These are phyloP conservation scores for Ophiostoma angusticollis DNA, from an alignment of 2,329 filamentous ascomycete genomes.

Conservation along the genomic window DNA sequence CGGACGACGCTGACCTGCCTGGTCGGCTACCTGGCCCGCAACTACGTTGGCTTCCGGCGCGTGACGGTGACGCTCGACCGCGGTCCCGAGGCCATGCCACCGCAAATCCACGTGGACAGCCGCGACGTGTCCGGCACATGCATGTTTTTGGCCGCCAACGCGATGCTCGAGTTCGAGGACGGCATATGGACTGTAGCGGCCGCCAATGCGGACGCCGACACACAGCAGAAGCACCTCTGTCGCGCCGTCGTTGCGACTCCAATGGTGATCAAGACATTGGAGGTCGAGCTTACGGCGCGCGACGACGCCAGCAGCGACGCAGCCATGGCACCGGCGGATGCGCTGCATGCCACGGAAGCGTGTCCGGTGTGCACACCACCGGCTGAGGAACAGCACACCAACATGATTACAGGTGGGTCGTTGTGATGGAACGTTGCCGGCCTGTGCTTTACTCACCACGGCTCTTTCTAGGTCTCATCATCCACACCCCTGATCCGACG, in stretches of 20 bases:
- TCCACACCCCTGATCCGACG: slow-evolving; percentile 27
- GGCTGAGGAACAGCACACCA: slow-evolving; percentile 19
- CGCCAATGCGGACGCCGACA: slow-evolving; percentile 17
- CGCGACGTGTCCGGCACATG: slow-evolving; percentile 36
- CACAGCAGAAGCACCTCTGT: slow-evolving; percentile 19
- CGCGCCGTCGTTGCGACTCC: slow-evolving; percentile 44
- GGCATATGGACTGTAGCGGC: slow-evolving; percentile 30
- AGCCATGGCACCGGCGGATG: no score
- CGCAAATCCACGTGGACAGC: slow-evolving; percentile 25
- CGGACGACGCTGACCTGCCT: slow-evolving; percentile 20
- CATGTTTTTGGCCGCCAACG: slow-evolving; percentile 35
- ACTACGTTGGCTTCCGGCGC: slow-evolving; percentile 42
- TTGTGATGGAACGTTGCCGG: slow-evolving; percentile 13
- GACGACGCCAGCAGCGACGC: slow-evolving; percentile 1
- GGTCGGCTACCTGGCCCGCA: slow-evolving; percentile 36
- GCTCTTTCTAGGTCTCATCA: slow-evolving; percentile 16
- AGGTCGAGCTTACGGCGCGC: slow-evolving; percentile 29
- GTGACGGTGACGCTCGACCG: slow-evolving; percentile 24
- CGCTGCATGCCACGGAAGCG: no score
- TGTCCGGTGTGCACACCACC: slow-evolving; percentile 3
- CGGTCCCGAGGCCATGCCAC: slow-evolving; percentile 18
- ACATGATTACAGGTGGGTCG: slow-evolving; percentile 33
- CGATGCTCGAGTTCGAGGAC: slow-evolving; percentile 45
- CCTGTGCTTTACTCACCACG: no score
- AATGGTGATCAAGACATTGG: slow-evolving; percentile 35